Percentiles rank a stretch among this genome's conserved stretches.
phyloP scores from a whole-genome alignment of 345 rosid species.

The Hirschfeldia incana region DNA sequence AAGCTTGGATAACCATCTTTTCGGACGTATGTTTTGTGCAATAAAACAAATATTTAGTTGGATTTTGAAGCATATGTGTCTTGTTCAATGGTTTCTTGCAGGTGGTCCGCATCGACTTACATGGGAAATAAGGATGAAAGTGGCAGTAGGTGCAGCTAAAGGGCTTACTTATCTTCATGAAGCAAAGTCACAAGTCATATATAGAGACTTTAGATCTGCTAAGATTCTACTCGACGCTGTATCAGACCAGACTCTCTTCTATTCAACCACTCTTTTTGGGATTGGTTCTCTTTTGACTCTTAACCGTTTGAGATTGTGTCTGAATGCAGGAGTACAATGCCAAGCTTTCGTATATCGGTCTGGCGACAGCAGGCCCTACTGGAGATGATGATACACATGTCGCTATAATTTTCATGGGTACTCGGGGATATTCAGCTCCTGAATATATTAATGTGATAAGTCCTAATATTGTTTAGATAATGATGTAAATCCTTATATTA shows the following conservation, averaged over 20 bases:
- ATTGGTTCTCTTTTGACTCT: not conserved
- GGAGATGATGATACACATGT: slow-evolving; percentile 85
- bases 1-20: slow-evolving; percentile 86
- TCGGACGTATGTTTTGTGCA: slow-evolving; percentile 33
- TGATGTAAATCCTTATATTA: too few relatives aligned
- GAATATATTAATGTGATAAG: slow-evolving; percentile 46
- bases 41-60: not conserved
- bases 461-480: too few relatives aligned
- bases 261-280: not conserved
- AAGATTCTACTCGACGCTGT: slow-evolving; percentile 90
- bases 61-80: not conserved
- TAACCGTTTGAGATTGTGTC: not conserved
- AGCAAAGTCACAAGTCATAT: slow-evolving; percentile 88
- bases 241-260: slow-evolving; percentile 29
- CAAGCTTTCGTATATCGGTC: slow-evolving; percentile 93
- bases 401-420: slow-evolving; percentile 87
- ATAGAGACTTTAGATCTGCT: slow-evolving; percentile 94
- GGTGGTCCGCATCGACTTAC: slow-evolving; percentile 91
- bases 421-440: slow-evolving; percentile 96
- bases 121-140: slow-evolving; percentile 90
- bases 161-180: slow-evolving; percentile 93
- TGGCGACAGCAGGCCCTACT: slow-evolving; percentile 97
- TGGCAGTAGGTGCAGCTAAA: slow-evolving; percentile 93
- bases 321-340: slow-evolving; percentile 76
- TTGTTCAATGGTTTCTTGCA: slow-evolving; percentile 33